These are phyloP conservation scores for Panicum hallii DNA, from an alignment of 202 grass and related monocot genomes.

Conservation along the genomic window DNA sequence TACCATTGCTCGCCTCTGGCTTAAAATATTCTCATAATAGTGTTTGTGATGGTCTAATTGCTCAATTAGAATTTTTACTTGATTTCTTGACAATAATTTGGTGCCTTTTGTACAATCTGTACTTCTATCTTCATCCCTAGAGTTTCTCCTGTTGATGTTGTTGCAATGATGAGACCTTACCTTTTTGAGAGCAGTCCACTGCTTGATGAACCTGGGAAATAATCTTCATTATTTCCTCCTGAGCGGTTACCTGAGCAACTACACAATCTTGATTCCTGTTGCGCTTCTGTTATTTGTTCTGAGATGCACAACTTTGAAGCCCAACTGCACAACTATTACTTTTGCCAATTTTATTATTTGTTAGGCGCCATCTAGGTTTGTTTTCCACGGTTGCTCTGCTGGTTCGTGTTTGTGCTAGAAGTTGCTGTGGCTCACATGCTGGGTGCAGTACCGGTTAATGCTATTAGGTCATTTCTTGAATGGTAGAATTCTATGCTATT, in stretches of 20 bases:
- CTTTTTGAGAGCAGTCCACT: constrained; percentile 38
- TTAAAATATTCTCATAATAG: neutral
- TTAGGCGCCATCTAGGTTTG: no score
- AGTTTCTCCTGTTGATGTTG: neutral
- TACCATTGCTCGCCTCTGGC: neutral
- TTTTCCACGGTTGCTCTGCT: no score
- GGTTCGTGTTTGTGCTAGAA: no score
- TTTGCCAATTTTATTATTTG: no score
- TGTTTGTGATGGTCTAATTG: neutral
- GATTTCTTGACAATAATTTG: neutral
- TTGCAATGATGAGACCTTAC: constrained; percentile 55
- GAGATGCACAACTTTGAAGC: no score
- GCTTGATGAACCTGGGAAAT: constrained; percentile 58
- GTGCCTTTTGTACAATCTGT: neutral
- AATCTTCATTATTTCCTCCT: constrained; percentile 52
- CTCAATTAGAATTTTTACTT: neutral
- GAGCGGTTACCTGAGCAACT: constrained; percentile 76
- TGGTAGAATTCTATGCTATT: no score
- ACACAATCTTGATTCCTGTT: neutral
- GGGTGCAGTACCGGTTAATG: no score
- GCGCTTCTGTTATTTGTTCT: neutral
- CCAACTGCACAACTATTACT: no score
- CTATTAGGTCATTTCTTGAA: no score
- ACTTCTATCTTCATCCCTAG: neutral
- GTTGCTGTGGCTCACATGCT: no score